phyloP scores from a whole-genome alignment of 2,329 filamentous ascomycete species.

The Trichoderma aggressivum region DNA sequence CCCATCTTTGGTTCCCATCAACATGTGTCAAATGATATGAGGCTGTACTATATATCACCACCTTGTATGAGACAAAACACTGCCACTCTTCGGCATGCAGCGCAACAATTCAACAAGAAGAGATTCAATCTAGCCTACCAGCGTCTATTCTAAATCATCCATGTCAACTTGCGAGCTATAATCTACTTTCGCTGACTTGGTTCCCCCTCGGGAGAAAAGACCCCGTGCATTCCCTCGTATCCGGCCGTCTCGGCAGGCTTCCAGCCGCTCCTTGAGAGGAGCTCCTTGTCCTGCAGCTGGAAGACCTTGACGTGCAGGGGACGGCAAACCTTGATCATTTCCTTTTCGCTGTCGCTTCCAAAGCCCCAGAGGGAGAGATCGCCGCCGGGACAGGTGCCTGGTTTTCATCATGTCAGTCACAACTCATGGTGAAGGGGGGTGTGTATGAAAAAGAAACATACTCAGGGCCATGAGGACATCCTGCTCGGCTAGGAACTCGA shows the following conservation, averaged over 20 bases:
- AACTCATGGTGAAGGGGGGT: neutral
- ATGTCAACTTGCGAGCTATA: neutral
- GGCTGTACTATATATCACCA: neutral
- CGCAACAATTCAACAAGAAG: too few relatives aligned
- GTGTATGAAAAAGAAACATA: conserved; percentile 30
- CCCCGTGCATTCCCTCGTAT: conserved; percentile 66
- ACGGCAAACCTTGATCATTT: conserved; percentile 67
- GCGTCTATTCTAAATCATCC: neutral
- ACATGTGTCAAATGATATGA: neutral
- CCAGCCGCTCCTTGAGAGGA: conserved; percentile 58
- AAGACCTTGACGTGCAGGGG: conserved; percentile 74
- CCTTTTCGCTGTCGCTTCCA: conserved; percentile 62
- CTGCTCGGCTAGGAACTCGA: conserved; percentile 79
- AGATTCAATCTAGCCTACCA: neutral
- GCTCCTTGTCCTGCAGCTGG: conserved; percentile 50
- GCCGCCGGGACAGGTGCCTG: conserved; percentile 72
- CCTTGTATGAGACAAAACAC: neutral
- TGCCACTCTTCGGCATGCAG: neutral
- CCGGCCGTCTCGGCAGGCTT: conserved; percentile 54
- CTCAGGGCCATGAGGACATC: conserved; percentile 63
- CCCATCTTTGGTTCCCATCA: neutral
- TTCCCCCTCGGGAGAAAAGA: conserved; percentile 27
- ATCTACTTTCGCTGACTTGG: neutral
- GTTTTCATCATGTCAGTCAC: neutral
- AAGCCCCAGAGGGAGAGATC: conserved; percentile 82